Base-by-base conservation (phyloP, 2,329 filamentous ascomycete species). In the Pseudocercospora eumusae region DNA sequence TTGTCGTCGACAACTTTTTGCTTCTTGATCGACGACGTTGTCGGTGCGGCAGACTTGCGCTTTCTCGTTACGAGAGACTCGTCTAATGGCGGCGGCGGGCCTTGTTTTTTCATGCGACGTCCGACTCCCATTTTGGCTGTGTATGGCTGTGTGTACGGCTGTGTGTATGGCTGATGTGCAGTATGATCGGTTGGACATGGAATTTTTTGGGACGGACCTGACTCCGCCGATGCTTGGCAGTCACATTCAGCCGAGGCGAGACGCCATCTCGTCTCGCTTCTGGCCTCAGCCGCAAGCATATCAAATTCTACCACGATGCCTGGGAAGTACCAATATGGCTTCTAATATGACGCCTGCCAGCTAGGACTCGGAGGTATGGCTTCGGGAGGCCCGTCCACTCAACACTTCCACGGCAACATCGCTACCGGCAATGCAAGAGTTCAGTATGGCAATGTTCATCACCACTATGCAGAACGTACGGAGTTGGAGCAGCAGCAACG, bases 61-160 rank as follows among this genome's bases (percentile, higher is more conserved):
- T 98, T 97, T 74, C 88, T 92, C 56, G 88, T 87, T 71, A 89
- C 88, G 73, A 90, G 73, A 68, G 75, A 80, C 69, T 96, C 91
- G 68, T 95, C 91, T 68, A 97, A 84, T 67, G 89, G 84, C 73
- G 89, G 86, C 58, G 95, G 95, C 67, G 89, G 83, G 60, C 92
- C 93, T 84, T 98, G 95, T 80, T 97, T 97, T 78, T 93, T 65
- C 62, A 68, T 63, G 59, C 66, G 66, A 59, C 66, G 66, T 54
- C 66, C 66, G 11, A 65, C 64, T 55, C 66, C 66, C 66, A 68
- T 68, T 33, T 40, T 63, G 42, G 40, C 54, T 52, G 18, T 55
- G 11, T 55, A 15, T 52, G n/a, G n/a, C n/a, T n/a, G n/a, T n/a
- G n/a, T n/a, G n/a, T n/a, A n/a, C n/a, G 42, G 40, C 54, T 52